Percentiles rank a stretch among this genome's conserved stretches.
These are phyloP conservation scores for Aspergillus bridgeri DNA, from an alignment of 495 filamentous ascomycete genomes.

Conservation along the genomic window DNA sequence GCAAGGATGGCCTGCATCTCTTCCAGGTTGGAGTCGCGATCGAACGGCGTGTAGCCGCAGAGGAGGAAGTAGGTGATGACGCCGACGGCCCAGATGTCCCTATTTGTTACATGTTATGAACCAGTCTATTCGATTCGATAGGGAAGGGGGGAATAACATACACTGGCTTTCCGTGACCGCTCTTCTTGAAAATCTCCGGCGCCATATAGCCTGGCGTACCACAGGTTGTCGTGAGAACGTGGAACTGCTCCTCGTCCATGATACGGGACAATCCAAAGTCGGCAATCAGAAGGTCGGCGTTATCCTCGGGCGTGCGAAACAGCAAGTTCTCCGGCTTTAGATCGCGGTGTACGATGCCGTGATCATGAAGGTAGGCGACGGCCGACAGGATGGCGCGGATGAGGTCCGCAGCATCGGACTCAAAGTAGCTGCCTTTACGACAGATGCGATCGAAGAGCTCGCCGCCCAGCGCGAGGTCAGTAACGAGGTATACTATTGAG, in stretches of 20 bases:
- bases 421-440: slow-evolving; percentile 96
- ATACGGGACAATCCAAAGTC: slow-evolving; percentile 93
- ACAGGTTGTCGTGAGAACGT: slow-evolving; percentile 95
- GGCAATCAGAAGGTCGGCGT: slow-evolving; percentile 78
- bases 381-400: slow-evolving; percentile 93
- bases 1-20: slow-evolving; percentile 99
- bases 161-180: slow-evolving; percentile 76
- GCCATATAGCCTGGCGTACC: slow-evolving; percentile 98
- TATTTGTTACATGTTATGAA: slow-evolving; percentile 23
- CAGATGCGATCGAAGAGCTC: slow-evolving; percentile 99
- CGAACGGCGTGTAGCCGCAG: slow-evolving; percentile 97
- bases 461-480: slow-evolving; percentile 91
- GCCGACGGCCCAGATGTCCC: slow-evolving; percentile 76
- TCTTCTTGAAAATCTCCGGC: slow-evolving; percentile 78
- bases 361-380: slow-evolving; percentile 97
- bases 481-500: slow-evolving; percentile 81
- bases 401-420: slow-evolving; percentile 91
- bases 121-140: too few relatives aligned
- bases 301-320: slow-evolving; percentile 55
- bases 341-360: slow-evolving; percentile 94
- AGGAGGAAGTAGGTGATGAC: slow-evolving; percentile 94
- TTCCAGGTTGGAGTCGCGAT: slow-evolving; percentile 94
- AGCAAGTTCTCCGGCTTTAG: slow-evolving; percentile 57
- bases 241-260: slow-evolving; percentile 99
- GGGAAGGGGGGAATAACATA: slow-evolving; percentile 36